These are phyloP conservation scores for Ganoderma lingzhi DNA, from an alignment of 1,284 basidiomycete species.

Conservation along the genomic window DNA sequence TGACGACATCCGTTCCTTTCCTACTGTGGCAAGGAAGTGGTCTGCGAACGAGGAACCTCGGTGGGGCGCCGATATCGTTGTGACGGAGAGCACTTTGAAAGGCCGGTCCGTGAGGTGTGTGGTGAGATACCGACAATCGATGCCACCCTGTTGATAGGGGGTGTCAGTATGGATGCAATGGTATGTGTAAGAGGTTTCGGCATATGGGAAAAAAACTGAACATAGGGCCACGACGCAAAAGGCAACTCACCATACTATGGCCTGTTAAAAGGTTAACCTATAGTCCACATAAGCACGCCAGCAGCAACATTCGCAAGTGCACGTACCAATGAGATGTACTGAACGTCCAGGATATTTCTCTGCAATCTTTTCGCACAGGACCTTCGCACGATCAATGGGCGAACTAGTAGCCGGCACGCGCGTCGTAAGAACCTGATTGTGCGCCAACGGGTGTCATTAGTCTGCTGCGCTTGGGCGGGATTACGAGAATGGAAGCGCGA, in stretches of 20 bases:
- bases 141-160: slow-evolving; percentile 71
- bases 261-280: slow-evolving; percentile 48
- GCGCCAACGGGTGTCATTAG: neutral
- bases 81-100: slow-evolving; percentile 81
- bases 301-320: slow-evolving; percentile 16
- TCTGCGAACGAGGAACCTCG: slow-evolving; percentile 94
- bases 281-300: slow-evolving; percentile 42
- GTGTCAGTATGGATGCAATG: slow-evolving; percentile 17
- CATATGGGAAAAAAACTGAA: neutral
- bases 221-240: neutral
- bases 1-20: slow-evolving; percentile 68
- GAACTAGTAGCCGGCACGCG: slow-evolving; percentile 92
- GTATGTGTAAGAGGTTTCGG: neutral
- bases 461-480: neutral
- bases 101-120: slow-evolving; percentile 72
- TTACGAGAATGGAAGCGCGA: slow-evolving; percentile 2
- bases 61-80: slow-evolving; percentile 95
- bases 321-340: slow-evolving; percentile 86
- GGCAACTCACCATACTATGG: slow-evolving; percentile 84
- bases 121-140: slow-evolving; percentile 91
- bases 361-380: slow-evolving; percentile 84
- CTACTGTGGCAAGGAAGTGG: slow-evolving; percentile 86
- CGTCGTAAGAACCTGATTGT: slow-evolving; percentile 76
- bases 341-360: slow-evolving; percentile 81
- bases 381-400: slow-evolving; percentile 86